Conservation (phyloP, 1,284 basidiomycete species). For the Rhizoctonia solani region DNA sequence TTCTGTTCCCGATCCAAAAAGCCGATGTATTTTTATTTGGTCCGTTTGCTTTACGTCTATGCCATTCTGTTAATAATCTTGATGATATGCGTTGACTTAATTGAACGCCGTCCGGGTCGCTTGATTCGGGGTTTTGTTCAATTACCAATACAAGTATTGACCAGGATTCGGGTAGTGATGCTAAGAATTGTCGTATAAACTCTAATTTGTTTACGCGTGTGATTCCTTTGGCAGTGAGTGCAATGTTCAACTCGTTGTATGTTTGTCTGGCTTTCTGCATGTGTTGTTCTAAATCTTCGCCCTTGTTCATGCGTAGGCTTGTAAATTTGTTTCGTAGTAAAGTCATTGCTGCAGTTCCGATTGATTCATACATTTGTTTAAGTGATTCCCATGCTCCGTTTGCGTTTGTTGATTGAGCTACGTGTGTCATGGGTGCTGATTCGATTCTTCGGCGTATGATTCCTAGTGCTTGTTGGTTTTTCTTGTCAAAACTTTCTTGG, state of each 20-base stretch:
- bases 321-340: slow-evolving; percentile 11
- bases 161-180: slow-evolving; percentile 7
- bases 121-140: not conserved
- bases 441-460: not conserved
- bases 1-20: no score
- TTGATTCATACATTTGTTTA: not conserved
- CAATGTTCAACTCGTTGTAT: slow-evolving; percentile 15
- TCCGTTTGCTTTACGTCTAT: not conserved
- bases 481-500: not conserved
- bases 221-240: not conserved
- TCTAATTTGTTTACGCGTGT: not conserved
- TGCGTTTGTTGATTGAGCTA: not conserved
- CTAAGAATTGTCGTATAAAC: slow-evolving; percentile 12
- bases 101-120: not conserved
- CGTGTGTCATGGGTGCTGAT: slow-evolving; percentile 4
- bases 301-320: not conserved
- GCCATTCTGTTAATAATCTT: slow-evolving; percentile 1
- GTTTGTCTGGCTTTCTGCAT: not conserved
- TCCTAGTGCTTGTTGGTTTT: slow-evolving; percentile 1
- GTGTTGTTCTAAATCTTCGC: slow-evolving; percentile 3
- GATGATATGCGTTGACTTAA: not conserved
- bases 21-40: slow-evolving; percentile 22
- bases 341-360: slow-evolving; percentile 9
- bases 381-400: not conserved
- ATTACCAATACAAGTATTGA: not conserved